Evolutionary conservation across 2,329 filamentous ascomycete genomes (phyloP).

Genomic region (Ophiostoma populinum): DNA sequence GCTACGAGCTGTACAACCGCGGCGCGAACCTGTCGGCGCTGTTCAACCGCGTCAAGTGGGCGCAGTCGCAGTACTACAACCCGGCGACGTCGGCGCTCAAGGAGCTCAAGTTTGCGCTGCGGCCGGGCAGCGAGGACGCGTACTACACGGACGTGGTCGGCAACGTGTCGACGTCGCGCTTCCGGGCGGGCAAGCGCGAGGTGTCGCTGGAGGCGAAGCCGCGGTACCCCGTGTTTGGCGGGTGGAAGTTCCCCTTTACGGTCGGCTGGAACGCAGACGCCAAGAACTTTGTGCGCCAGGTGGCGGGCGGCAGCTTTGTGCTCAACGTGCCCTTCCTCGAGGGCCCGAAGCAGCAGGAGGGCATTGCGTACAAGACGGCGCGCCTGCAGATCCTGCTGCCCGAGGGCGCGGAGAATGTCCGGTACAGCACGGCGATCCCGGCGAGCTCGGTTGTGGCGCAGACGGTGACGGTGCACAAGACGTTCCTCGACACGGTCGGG

Average conservation of each 20-base stretch:
- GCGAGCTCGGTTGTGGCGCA: slow-evolving; percentile 40
- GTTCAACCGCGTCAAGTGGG: slow-evolving; percentile 65
- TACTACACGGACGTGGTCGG: slow-evolving; percentile 96
- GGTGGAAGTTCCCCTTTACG: slow-evolving; percentile 96
- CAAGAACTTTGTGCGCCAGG: slow-evolving; percentile 54
- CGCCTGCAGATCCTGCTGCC: slow-evolving; percentile 72
- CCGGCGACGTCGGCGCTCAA: slow-evolving; percentile 63
- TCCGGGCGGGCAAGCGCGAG: slow-evolving; percentile 60
- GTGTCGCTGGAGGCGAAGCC: slow-evolving; percentile 82
- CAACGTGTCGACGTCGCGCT: slow-evolving; percentile 87
- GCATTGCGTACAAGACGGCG: slow-evolving; percentile 69
- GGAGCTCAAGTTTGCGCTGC: slow-evolving; percentile 65
- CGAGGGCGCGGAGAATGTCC: slow-evolving; percentile 74
- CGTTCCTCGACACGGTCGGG: slow-evolving; percentile 85
- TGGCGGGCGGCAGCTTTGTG: slow-evolving; percentile 50
- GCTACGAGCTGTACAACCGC: slow-evolving; percentile 74
- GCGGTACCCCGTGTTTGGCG: slow-evolving; percentile 88
- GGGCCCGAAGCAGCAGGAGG: slow-evolving; percentile 72
- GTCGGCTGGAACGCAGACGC: slow-evolving; percentile 90
- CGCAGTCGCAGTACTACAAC: slow-evolving; percentile 56
- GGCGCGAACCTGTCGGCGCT: slow-evolving; percentile 60
- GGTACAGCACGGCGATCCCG: slow-evolving; percentile 60
- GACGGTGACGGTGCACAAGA: slow-evolving; percentile 50
- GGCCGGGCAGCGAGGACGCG: slow-evolving; percentile 61
- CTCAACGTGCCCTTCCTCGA: slow-evolving; percentile 87